Base-by-base conservation (phyloP, 2,329 filamentous ascomycete species). In the Stachybotrys elegans region DNA sequence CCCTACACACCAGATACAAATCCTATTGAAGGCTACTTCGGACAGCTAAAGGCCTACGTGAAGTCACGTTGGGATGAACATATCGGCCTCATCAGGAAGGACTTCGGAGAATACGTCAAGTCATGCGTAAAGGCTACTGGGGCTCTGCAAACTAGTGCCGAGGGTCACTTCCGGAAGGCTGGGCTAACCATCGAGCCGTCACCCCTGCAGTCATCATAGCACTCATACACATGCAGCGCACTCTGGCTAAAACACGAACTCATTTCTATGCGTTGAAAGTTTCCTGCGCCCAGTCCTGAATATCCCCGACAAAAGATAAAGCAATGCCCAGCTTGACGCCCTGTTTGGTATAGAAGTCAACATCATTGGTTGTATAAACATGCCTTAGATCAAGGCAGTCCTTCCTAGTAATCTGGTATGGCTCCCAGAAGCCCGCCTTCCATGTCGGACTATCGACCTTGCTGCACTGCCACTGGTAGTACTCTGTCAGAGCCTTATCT, bases 41-140 rank as follows among this genome's bases (percentile, higher is more conserved):
- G 35, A 8, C 35, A 38, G 35, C 35, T 38, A 9, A 38, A 38
- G 20, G 35, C 35, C 19, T 38, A 19, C 19, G 20, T 38, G 35
- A 38, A 38, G 35, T 38, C 35, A 38, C 35, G 35, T 22, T 38
- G 35, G 35, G 35, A 38, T 38, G 35, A 38, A 38, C 19, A 38
- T 20, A 19, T 38, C n/a, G 35, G 35, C 35, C 19, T 20, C n/a
- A 38, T 38, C 35, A 38, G 35, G 35, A 38, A 38, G 35, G 19
- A 38, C 35, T 38, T 38, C 20, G 35, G 35, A 20, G 32, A 35
- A 11, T 35, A 35, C 32, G 32, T 35, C 17, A 35, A 35, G 32
- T 35, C 32, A 35, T 11, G 16, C 32, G 16, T 35, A 7, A 35
- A 35, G 32, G 32, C 32, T 8, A 16, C 16, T 8, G 32, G 32